These are phyloP conservation scores for Penicillium silybi DNA, from an alignment of 495 filamentous ascomycete species.

Conservation along the genomic window DNA sequence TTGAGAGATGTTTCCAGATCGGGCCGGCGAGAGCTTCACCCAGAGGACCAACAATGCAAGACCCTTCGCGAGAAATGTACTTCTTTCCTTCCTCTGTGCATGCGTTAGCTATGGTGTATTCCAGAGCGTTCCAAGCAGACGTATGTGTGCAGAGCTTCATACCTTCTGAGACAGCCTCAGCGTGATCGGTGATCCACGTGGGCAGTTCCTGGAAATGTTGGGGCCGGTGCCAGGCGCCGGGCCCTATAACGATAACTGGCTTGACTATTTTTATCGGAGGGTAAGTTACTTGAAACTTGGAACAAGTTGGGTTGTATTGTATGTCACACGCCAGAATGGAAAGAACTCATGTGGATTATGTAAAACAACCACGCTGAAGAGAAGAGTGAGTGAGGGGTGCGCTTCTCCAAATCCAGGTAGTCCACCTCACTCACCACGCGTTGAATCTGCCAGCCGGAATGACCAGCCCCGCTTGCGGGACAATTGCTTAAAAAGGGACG, in stretches of 20 bases:
- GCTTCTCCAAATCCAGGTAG: too few species aligned
- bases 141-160: not conserved
- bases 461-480: too few species aligned
- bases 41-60: conserved; percentile 73
- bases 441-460: too few species aligned
- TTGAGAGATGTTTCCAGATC: conserved; percentile 67
- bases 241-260: conserved; percentile 34
- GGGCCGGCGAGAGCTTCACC: conserved; percentile 77
- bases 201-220: conserved; percentile 50
- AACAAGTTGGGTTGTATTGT: too few species aligned
- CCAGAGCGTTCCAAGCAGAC: not conserved
- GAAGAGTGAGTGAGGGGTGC: too few species aligned
- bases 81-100: not conserved
- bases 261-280: conserved; percentile 11
- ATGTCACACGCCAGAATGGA: too few species aligned
- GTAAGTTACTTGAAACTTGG: not conserved
- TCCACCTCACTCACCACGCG: too few species aligned
- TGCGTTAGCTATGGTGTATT: not conserved
- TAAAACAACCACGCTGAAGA: too few species aligned
- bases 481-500: too few species aligned
- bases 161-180: conserved; percentile 10
- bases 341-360: too few species aligned
- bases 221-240: conserved; percentile 43
- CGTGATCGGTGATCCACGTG: conserved; percentile 45
- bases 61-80: conserved; percentile 60